Evolutionary conservation across 768 basidiomycete species (phyloP).

Genomic region (Scleroderma bovista): DNA sequence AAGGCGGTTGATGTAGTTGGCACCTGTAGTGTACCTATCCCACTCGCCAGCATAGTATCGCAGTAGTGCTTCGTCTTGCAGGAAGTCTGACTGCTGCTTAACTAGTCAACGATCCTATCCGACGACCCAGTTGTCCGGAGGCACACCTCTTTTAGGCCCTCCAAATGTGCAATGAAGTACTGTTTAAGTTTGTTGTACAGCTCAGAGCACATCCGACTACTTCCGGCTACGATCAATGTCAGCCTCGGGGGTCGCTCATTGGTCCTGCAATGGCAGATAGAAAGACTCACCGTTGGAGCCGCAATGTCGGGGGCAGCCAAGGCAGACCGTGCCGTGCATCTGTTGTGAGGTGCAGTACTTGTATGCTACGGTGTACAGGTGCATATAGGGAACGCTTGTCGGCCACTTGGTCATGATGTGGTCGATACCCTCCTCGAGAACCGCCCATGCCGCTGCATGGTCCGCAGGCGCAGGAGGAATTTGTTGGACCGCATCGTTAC

Average conservation of each 20-base stretch:
- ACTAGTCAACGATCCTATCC: constrained; percentile 10
- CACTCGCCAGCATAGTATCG: constrained; percentile 91
- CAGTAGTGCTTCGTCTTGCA: constrained; percentile 84
- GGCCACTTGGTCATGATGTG: constrained; percentile 91
- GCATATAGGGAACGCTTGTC: constrained; percentile 88
- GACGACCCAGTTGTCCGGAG: constrained; percentile 18
- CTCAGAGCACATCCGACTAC: constrained; percentile 96
- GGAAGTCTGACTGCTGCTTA: constrained; percentile 62
- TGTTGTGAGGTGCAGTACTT: constrained; percentile 94
- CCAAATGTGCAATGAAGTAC: constrained; percentile 85
- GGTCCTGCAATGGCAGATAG: not conserved
- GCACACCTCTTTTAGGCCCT: constrained; percentile 54
- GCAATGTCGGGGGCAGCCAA: constrained; percentile 26
- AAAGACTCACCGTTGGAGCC: constrained; percentile 52
- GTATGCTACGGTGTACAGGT: constrained; percentile 87
- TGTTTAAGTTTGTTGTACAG: constrained; percentile 91
- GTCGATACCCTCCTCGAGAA: constrained; percentile 80
- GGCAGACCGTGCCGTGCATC: constrained; percentile 56
- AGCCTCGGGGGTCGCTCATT: constrained; percentile 2
- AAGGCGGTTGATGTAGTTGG: constrained; percentile 93
- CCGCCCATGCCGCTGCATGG: constrained; percentile 80
- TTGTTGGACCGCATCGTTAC: constrained; percentile 29
- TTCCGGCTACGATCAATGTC: constrained; percentile 53
- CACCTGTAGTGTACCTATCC: constrained; percentile 95
- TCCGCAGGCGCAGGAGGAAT: constrained; percentile 70